phyloP scores from a whole-genome alignment of 768 basidiomycete genomes.

The Cystofilobasidium capitatum region DNA sequence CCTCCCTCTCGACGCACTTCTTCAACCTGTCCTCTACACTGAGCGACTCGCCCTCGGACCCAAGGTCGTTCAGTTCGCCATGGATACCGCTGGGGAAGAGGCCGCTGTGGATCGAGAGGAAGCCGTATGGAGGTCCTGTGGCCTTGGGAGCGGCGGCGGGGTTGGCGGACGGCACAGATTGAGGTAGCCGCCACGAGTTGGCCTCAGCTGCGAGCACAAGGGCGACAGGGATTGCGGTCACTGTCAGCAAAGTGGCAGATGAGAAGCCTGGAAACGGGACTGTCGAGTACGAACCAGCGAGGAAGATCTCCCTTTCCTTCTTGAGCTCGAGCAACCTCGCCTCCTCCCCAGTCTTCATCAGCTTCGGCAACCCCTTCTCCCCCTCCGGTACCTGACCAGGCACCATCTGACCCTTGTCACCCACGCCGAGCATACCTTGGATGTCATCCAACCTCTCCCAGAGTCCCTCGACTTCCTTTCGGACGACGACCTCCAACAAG shows the following conservation, averaged over 20 bases:
- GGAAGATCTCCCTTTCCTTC: slow-evolving; percentile 48
- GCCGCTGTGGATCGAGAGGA: slow-evolving; percentile 62
- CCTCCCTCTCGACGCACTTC: slow-evolving; percentile 53
- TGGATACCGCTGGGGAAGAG: slow-evolving; percentile 54
- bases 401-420: slow-evolving; percentile 27
- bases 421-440: slow-evolving; percentile 58
- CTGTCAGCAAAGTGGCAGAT: too few species aligned
- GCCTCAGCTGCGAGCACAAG: slow-evolving; percentile 50
- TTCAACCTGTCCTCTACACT: slow-evolving; percentile 47
- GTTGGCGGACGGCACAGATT: slow-evolving; percentile 46
- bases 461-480: slow-evolving; percentile 57
- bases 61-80: slow-evolving; percentile 75
- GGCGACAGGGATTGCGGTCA: too few species aligned
- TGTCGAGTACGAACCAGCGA: slow-evolving; percentile 45
- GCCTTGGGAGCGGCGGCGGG: slow-evolving; percentile 22
- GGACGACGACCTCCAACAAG: slow-evolving; percentile 61
- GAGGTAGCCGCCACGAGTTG: slow-evolving; percentile 70
- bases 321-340: slow-evolving; percentile 48
- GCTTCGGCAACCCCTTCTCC: slow-evolving; percentile 33
- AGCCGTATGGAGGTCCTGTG: slow-evolving; percentile 55
- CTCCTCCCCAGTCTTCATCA: slow-evolving; percentile 45
- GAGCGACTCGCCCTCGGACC: slow-evolving; percentile 54
- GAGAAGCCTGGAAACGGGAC: too few species aligned
- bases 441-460: slow-evolving; percentile 72
- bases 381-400: slow-evolving; percentile 31